Conservation (phyloP, 108 stramenopile genomes). For the Stephanodiscus triporus region DNA sequence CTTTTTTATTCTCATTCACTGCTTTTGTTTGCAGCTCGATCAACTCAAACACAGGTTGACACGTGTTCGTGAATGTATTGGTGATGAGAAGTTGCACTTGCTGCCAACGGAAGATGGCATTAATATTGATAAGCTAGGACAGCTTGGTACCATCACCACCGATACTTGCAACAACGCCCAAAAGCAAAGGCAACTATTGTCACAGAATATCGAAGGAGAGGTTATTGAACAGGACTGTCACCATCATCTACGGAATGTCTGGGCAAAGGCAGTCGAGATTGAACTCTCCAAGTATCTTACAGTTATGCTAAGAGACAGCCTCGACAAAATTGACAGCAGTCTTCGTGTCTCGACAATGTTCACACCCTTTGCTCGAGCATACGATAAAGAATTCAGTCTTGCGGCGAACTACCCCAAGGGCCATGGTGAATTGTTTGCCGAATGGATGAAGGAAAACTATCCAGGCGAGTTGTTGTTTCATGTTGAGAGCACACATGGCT, state of each 20-base stretch:
- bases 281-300: neutral
- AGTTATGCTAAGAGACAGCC: neutral
- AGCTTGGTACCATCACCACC: neutral
- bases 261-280: neutral
- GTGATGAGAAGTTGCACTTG: no score
- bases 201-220: neutral
- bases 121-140: no score
- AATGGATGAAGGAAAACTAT: constrained; percentile 7
- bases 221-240: neutral
- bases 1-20: no score
- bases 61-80: no score
- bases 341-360: constrained; percentile 2
- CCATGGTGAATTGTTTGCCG: neutral
- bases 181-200: neutral
- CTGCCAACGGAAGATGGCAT: no score
- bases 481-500: constrained; percentile 8
- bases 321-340: constrained; percentile 6
- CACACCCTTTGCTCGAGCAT: neutral
- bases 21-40: no score
- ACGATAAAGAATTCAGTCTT: constrained; percentile 12
- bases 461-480: constrained; percentile 8
- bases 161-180: neutral
- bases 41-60: no score
- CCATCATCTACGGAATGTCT: constrained; percentile 2
- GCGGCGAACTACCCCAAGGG: constrained; percentile 17